Evolutionary conservation across 208 protist genomes (phyloP), one percentile per base, ranked within the genome.

Genomic region (Crithidia bombi): DNA sequence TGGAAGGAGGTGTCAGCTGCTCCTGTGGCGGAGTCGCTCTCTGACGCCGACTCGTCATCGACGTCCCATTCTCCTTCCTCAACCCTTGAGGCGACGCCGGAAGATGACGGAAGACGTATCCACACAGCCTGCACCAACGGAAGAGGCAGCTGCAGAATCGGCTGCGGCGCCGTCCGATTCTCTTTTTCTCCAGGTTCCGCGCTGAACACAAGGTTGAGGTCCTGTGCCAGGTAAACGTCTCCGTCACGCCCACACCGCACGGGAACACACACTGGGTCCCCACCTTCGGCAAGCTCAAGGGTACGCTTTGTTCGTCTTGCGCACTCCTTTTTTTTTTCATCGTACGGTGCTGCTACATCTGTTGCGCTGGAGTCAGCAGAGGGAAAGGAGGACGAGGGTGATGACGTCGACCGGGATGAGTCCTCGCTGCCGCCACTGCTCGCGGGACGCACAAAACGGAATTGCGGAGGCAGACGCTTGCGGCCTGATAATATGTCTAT

Each of bases 111-210:
- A 15, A 69, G 70, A 15, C n/a, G 21, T 7, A 76, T 21, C 70
- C 70, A 76, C 7, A 76, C 66, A 2, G 70, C 70, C 19, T 76
- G 62, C n/a, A 76, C 63, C 38, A 76, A 11, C 25, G 70, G 63
- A 28, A 52, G n/a, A 25, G 55, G 63, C 43, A 76, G 33, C 35
- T 69, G 62, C 7, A 76, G 46, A 19, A 76, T 41, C 3, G 39
- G 43, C 36, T 43, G 38, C 23, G 25, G 52, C 11, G 10, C 36
- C 1, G 26, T 44, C 12, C 9, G 36, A 25, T 10, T 35, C 30
- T 38, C 30, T 32, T 38, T 21, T 9, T 63, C 35, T 54, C 21
- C 56, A 14, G 38, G 28, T 5, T 35, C 19, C 2, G 23, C 2
- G 7, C 15, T n/a, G 21, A 15, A 15, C 19, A 12, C 23, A 10